Evolutionary conservation across 768 basidiomycete species (phyloP).

Genomic region (Tricholoma furcatifolium): DNA sequence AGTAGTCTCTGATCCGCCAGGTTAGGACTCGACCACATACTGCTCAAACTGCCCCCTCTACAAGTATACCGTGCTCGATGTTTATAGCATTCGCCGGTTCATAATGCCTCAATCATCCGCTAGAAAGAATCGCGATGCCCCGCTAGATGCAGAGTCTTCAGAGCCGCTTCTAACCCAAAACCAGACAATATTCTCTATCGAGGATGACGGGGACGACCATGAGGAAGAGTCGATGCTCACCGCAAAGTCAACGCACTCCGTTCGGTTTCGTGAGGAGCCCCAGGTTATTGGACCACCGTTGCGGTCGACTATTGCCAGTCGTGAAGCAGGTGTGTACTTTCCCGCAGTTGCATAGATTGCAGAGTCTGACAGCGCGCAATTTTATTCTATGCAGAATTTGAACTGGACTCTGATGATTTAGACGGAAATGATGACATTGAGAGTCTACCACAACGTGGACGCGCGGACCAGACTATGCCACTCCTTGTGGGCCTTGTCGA

Average conservation of each 20-base stretch:
- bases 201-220: slow-evolving; percentile 56
- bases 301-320: slow-evolving; percentile 70
- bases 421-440: slow-evolving; percentile 45
- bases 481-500: slow-evolving; percentile 81
- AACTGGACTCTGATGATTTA: slow-evolving; percentile 80
- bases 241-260: slow-evolving; percentile 40
- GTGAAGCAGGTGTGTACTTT: slow-evolving; percentile 73
- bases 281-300: slow-evolving; percentile 68
- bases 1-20: too few species aligned
- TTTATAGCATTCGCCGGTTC: too few species aligned
- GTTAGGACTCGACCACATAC: too few species aligned
- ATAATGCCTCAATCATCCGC: slow-evolving; percentile 21
- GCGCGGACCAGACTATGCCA: slow-evolving; percentile 61
- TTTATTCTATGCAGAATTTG: slow-evolving; percentile 56
- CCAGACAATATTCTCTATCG: slow-evolving; percentile 53
- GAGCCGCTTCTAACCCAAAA: slow-evolving; percentile 55
- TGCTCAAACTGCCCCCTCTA: too few species aligned
- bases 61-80: too few species aligned
- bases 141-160: slow-evolving; percentile 38
- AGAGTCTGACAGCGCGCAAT: slow-evolving; percentile 8
- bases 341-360: slow-evolving; percentile 4
- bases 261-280: slow-evolving; percentile 68
- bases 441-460: slow-evolving; percentile 27
- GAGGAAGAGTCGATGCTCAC: slow-evolving; percentile 32
- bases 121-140: slow-evolving; percentile 25